These are phyloP conservation scores for Sarocladium strictum DNA, from an alignment of 2,329 filamentous ascomycete species.

Conservation along the genomic window DNA sequence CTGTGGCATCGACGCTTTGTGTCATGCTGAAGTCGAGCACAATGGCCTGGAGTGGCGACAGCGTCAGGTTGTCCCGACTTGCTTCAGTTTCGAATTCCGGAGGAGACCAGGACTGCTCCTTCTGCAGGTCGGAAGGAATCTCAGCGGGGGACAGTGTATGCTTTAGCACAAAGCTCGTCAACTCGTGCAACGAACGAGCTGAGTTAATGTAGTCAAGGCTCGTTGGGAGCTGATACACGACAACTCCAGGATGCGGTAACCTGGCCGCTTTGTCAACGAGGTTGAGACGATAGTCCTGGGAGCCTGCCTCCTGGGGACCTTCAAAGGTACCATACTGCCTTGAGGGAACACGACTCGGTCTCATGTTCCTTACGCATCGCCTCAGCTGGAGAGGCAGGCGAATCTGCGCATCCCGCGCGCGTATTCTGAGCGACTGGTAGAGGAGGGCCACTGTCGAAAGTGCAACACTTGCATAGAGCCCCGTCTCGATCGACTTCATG, in stretches of 20 bases:
- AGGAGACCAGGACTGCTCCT: background rate
- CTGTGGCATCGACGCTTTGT: constrained; percentile 91
- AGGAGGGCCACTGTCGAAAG: constrained; percentile 73
- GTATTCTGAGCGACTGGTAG: constrained; percentile 70
- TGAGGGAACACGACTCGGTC: constrained; percentile 41
- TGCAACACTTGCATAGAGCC: constrained; percentile 81
- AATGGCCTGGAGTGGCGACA: constrained; percentile 76
- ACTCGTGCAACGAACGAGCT: constrained; percentile 77
- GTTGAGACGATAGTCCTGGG: background rate
- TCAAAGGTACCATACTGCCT: constrained; percentile 43
- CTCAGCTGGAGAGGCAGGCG: constrained; percentile 61
- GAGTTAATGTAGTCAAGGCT: constrained; percentile 96
- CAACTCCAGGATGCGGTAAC: constrained; percentile 71
- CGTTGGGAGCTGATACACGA: constrained; percentile 93
- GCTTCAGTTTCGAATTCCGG: constrained; percentile 59
- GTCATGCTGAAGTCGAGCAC: constrained; percentile 92
- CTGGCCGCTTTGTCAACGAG: background rate
- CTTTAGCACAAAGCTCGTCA: constrained; percentile 61
- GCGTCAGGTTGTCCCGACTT: constrained; percentile 28
- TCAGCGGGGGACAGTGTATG: constrained; percentile 44
- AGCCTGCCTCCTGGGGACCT: background rate
- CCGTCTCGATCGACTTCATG: constrained; percentile 83
- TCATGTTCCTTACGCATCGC: constrained; percentile 65
- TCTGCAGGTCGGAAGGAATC: background rate
- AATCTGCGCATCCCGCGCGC: background rate